Evolutionary conservation across 345 rosid genomes (phyloP), one percentile per base, ranked within the genome.

Genomic region (Cardiospermum halicacabum): DNA sequence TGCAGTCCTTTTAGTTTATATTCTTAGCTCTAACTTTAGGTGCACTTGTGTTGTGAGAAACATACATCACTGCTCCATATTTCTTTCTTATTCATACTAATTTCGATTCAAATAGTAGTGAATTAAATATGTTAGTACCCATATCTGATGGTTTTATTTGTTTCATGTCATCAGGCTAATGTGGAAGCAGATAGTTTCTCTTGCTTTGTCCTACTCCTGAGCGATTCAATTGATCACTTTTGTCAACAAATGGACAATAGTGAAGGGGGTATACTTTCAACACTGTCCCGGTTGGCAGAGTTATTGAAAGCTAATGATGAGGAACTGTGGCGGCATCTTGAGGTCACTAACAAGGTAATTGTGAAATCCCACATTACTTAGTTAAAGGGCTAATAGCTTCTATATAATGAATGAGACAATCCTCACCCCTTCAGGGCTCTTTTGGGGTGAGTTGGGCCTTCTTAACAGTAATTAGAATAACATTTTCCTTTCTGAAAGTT

Each of bases 141-240:
- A 43, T 43, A 15, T 43, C 16, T 15, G 49, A n/a, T 43, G 49
- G 19, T 43, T 43, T 19, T 25, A 21, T 39, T 40, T 55, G 40
- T 42, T 67, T 39, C 24, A 12, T 54, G 18, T 1, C 45, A 45
- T 58, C 81, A 87, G 94, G 83, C 71, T 67, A 77, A 80, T 73
- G 84, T 82, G 13, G 92, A 84, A 74, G 92, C 89, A 31, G 89
- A 84, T 64, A 84, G 85, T 56, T 82, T 87, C 71, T 69, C 81
- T 25, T 87, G 88, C 49, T 84, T 87, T 74, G 85, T 85, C 39
- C 67, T 82, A 43, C 73, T 87, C 36, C 49, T 87, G 67, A 69
- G 90, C 11, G 90, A 87, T 49, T 87, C 88, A 2, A 84, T 87
- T 70, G 94, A 87, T 68, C 88, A 87, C 71, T 83, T 87, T 63